Conservation (phyloP, 2,329 filamentous ascomycete genomes). For the Fusarium brachygibbosum region DNA sequence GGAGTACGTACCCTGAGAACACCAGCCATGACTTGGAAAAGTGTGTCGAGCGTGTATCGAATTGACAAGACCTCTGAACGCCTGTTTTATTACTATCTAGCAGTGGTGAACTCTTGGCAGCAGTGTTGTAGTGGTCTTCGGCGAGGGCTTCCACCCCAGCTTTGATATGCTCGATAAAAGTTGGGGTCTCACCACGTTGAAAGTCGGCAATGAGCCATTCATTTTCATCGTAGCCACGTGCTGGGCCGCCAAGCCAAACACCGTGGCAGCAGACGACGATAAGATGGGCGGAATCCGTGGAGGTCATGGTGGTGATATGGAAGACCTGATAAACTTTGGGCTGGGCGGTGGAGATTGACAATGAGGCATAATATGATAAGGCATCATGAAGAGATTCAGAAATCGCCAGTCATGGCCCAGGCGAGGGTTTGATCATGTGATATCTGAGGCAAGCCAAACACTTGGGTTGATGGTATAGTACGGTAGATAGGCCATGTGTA, state of each 20-base stretch:
- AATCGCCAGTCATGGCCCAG: too few relatives aligned
- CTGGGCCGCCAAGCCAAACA: constrained; percentile 75
- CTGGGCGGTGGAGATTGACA: not conserved
- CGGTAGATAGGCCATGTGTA: not conserved
- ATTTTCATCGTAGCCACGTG: constrained; percentile 65
- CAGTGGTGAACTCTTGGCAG: constrained; percentile 48
- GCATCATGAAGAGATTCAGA: constrained; percentile 30
- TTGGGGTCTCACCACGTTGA: constrained; percentile 81
- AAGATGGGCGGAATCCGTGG: constrained; percentile 69
- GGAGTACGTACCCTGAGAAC: constrained; percentile 75
- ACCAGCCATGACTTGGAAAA: constrained; percentile 59
- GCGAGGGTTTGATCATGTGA: constrained; percentile 50
- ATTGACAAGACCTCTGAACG: not conserved
- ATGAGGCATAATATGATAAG: not conserved
- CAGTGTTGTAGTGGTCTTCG: constrained; percentile 56
- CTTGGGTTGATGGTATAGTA: not conserved
- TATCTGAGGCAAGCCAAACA: constrained; percentile 1
- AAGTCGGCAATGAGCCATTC: constrained; percentile 84
- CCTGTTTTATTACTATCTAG: not conserved
- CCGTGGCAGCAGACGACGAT: constrained; percentile 88
- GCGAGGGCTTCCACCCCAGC: constrained; percentile 70
- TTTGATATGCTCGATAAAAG: constrained; percentile 82
- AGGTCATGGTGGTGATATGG: constrained; percentile 38
- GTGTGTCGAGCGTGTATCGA: not conserved
- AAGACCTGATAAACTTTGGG: not conserved